phyloP scores from a whole-genome alignment of 2,329 filamentous ascomycete species.

The Calonectria pteridis region DNA sequence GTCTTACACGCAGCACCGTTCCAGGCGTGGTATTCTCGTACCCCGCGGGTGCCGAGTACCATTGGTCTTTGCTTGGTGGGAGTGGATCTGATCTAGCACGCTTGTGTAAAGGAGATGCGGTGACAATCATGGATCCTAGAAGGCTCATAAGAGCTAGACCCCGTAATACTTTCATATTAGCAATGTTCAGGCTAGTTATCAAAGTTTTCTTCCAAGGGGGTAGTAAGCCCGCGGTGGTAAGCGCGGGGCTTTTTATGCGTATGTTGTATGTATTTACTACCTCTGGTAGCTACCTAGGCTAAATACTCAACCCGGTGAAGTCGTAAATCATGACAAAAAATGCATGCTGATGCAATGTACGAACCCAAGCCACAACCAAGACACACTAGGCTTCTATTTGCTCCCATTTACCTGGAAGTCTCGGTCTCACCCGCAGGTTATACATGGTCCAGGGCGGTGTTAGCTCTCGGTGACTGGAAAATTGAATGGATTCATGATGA shows the following conservation, averaged over 20 bases:
- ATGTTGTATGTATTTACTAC: too few species aligned
- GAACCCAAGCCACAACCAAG: neutral
- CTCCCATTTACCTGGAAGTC: neutral
- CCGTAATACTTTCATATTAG: neutral
- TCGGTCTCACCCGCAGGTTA: neutral
- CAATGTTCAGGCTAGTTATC: too few species aligned
- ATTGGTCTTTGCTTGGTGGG: slow-evolving; percentile 40
- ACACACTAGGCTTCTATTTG: neutral
- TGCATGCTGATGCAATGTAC: neutral
- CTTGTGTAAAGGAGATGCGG: neutral
- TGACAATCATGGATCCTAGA: neutral
- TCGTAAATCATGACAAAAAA: neutral
- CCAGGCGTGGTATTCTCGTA: slow-evolving; percentile 37
- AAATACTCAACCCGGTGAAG: neutral
- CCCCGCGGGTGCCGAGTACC: slow-evolving; percentile 39
- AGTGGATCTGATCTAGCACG: slow-evolving; percentile 16
- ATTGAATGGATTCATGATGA: neutral
- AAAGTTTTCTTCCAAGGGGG: too few species aligned
- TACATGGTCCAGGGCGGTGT: neutral
- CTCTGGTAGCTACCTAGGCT: too few species aligned
- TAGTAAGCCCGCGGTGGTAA: neutral
- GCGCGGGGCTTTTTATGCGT: neutral
- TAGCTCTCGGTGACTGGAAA: neutral
- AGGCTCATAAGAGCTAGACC: neutral
- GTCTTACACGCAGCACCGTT: slow-evolving; percentile 38